Conservation (phyloP, 139 green algal species). For the Tetradesmus lagerheimii region DNA sequence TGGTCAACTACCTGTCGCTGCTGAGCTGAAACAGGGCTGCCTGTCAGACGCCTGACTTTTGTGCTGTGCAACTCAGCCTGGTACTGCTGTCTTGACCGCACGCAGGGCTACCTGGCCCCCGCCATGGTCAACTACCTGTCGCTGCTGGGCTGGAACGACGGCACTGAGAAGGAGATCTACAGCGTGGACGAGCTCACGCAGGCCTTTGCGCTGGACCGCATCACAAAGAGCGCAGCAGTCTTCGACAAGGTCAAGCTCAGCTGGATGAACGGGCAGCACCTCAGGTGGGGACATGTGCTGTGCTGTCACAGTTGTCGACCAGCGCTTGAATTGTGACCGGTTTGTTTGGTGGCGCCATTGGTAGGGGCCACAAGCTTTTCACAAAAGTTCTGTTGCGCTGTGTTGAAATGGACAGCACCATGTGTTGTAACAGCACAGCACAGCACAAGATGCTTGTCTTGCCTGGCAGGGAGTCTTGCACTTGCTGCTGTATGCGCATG, state of each 20-base stretch:
- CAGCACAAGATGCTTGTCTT: no score
- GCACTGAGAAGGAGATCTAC: constrained; percentile 98
- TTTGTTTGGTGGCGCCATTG: no score
- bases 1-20: constrained; percentile 97
- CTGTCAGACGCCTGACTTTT: no score
- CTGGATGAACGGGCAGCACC: constrained; percentile 95
- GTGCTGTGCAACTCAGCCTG: background rate
- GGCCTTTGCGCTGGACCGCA: constrained; percentile 91
- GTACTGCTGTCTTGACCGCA: background rate
- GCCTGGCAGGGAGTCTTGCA: no score
- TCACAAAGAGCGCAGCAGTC: constrained; percentile 94
- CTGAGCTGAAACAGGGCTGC: no score
- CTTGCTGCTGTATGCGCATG: no score
- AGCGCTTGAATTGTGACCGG: no score
- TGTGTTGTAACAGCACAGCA: no score
- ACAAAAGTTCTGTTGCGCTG: no score
- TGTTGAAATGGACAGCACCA: no score
- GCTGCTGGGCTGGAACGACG: constrained; percentile 99
- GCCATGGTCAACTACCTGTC: constrained; percentile 98
- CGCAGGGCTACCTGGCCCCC: constrained; percentile 89
- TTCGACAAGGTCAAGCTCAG: constrained; percentile 96
- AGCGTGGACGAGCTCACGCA: constrained; percentile 72
- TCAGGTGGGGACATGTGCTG: constrained; percentile 53
- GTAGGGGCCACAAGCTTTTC: no score
- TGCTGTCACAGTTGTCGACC: no score